Base-by-base conservation (phyloP, 345 rosid genomes). In the Gossypium australe region DNA sequence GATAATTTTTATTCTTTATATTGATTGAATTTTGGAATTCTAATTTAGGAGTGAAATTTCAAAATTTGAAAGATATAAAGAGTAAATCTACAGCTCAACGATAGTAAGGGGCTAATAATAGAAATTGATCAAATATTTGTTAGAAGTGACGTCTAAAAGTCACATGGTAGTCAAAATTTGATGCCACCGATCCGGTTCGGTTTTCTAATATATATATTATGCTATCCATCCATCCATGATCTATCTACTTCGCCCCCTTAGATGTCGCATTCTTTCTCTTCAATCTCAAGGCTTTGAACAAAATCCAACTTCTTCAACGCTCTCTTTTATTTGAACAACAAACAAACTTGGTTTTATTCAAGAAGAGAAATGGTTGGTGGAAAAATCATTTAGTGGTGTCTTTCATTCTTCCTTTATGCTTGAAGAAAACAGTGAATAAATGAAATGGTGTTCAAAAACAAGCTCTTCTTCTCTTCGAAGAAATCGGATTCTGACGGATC, bases 391-490 rank as follows among this genome's bases (percentile, higher is more conserved):
- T 49, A 68, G 58, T 16, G 72, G 72, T 11, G 22, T 22, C 43
- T 25, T 14, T 25, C 14, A 25, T 25, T 68, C 13, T 14, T 49
- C 3, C 58, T 43, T 49, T 24, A 3, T 49, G 58, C 58, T 34
- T 38, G 47, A 63, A 62, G 62, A 63, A 62, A 70, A 41, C 20
- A 27, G 71, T 47, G 27, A 62, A 53, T 18, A 53, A 75, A 64
- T 34, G 41, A 56, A 70, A 95, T 95, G 99, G 97, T 93, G 24
- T 96, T 96, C 89, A 96, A 92, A 86, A 94, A 90, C 86, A 92
- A 92, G 78, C 90, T 92, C 45, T 94, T 96, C 86, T 88, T 94
- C 3, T 93, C 98, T 2, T 94, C 97, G 11, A 92, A 87, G 90
- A 93, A 93, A 78, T 93, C 99, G 2, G 94, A 87, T 74, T 76